phyloP scores from a whole-genome alignment of 169 alveolate species.

The Cryptosporidium parvum region DNA sequence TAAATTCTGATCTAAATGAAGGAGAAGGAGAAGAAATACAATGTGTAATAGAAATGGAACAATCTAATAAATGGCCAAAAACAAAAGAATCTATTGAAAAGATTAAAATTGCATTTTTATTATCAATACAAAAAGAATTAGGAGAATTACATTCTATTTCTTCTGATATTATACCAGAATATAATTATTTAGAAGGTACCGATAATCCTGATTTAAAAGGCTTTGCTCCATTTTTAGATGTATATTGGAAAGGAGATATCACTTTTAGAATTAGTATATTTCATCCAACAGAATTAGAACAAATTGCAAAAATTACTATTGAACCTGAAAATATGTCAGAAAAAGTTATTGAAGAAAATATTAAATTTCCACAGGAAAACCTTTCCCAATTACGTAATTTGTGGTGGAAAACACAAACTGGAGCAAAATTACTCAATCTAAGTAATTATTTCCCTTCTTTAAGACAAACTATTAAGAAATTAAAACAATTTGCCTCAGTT shows the following conservation, averaged over 20 bases:
- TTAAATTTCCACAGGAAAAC: background rate
- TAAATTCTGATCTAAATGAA: background rate
- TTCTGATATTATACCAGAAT: conserved; percentile 53
- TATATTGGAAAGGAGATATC: conserved; percentile 33
- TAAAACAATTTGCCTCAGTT: conserved; percentile 47
- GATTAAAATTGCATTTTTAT: conserved; percentile 55
- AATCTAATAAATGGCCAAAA: conserved; percentile 65
- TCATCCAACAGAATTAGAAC: conserved; percentile 32
- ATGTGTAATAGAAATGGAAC: conserved; percentile 73
- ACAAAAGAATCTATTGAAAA: conserved; percentile 43
- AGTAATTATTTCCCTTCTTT: conserved; percentile 59
- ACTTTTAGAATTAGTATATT: conserved; percentile 55
- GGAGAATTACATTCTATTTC: conserved; percentile 19
- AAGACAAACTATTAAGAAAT: conserved; percentile 36
- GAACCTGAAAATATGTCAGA: conserved; percentile 26
- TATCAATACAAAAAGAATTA: conserved; percentile 47
- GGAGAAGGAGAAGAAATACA: conserved; percentile 1
- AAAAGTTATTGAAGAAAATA: conserved; percentile 21
- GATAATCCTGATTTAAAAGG: background rate
- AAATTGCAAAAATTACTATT: conserved; percentile 20
- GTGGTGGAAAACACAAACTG: conserved; percentile 54
- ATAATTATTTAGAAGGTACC: background rate
- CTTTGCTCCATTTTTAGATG: conserved; percentile 52
- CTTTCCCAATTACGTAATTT: conserved; percentile 20
- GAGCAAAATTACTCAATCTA: conserved; percentile 22